Evolutionary conservation across 768 basidiomycete species (phyloP).

Genomic region (Lentinula aciculospora): DNA sequence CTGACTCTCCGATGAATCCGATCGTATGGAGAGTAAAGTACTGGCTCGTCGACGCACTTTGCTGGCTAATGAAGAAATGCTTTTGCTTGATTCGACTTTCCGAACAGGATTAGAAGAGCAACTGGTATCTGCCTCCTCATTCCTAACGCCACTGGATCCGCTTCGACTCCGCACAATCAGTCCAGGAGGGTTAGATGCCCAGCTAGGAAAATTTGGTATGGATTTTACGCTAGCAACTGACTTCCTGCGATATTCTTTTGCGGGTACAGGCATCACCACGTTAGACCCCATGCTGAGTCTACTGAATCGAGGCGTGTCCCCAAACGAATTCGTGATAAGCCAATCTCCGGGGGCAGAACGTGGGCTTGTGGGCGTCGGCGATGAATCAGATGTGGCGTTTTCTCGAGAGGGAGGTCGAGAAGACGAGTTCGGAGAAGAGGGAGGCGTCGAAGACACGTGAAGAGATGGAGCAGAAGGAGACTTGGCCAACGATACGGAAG

Average conservation of each 20-base stretch:
- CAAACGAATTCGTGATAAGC: neutral
- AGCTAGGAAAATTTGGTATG: neutral
- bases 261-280: conserved; percentile 2
- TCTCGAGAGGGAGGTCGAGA: neutral
- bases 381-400: neutral
- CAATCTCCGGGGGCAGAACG: neutral
- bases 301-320: conserved; percentile 1
- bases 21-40: neutral
- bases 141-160: neutral
- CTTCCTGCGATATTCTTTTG: conserved; percentile 3
- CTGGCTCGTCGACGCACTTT: neutral
- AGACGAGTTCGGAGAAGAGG: neutral
- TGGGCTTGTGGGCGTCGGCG: neutral
- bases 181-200: neutral
- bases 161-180: neutral
- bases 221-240: neutral
- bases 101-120: neutral
- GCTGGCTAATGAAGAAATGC: neutral
- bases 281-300: neutral
- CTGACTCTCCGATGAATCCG: neutral
- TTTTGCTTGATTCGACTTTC: neutral
- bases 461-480: neutral
- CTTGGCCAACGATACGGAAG: neutral
- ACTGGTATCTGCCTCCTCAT: neutral
- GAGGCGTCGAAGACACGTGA: neutral